These are phyloP conservation scores for Tulasnella sp. DNA, from an alignment of 768 basidiomycete species.

Conservation along the genomic window DNA sequence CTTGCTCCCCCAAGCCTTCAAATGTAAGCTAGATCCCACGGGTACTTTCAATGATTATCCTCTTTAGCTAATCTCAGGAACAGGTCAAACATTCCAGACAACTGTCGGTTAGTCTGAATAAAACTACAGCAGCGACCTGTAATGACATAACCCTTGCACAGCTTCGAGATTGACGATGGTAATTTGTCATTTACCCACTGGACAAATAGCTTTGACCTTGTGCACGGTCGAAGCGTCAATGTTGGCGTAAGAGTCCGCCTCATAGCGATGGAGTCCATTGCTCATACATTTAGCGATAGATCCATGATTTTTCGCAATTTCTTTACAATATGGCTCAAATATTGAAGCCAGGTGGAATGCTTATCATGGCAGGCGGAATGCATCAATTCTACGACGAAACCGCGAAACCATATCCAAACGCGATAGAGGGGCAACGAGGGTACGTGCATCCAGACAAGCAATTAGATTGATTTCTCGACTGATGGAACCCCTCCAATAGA, in stretches of 20 bases:
- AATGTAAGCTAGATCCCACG: too few relatives aligned
- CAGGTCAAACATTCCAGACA: too few relatives aligned
- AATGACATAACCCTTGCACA: too few relatives aligned
- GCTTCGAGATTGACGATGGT: constrained; percentile 9
- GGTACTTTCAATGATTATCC: too few relatives aligned
- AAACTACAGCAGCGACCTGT: too few relatives aligned
- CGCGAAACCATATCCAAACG: not conserved
- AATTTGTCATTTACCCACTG: constrained; percentile 10
- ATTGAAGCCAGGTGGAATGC: constrained; percentile 1
- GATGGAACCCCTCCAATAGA: not conserved
- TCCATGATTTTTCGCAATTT: constrained; percentile 6
- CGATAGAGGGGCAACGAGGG: constrained; percentile 6
- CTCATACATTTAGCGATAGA: not conserved
- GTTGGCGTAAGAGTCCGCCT: constrained; percentile 6
- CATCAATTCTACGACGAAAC: constrained; percentile 9
- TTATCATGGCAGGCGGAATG: constrained; percentile 4
- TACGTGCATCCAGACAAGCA: not conserved
- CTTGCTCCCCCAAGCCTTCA: constrained; percentile 7
- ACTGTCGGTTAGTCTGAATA: too few relatives aligned
- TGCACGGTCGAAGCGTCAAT: constrained; percentile 4
- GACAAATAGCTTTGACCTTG: constrained; percentile 1
- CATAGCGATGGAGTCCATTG: too few relatives aligned
- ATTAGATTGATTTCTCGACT: not conserved
- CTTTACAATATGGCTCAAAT: constrained; percentile 9
- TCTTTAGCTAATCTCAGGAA: too few relatives aligned